Conservation (phyloP, 2,329 filamentous ascomycete species). For the Aspergillus carbonarius region DNA sequence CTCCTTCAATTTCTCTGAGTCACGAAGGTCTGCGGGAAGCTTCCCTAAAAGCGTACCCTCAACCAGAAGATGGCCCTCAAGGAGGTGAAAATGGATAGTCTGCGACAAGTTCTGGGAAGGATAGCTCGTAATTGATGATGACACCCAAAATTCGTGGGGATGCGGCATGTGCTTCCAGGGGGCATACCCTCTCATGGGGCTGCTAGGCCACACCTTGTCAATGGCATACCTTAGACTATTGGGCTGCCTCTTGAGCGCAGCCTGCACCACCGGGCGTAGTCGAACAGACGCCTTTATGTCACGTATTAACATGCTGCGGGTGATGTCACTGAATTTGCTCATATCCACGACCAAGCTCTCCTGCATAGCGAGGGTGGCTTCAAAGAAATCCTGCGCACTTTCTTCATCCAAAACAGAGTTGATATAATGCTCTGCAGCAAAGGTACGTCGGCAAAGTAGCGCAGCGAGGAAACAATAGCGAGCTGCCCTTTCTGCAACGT, state of each 20-base stretch:
- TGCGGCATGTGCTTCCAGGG: conserved; percentile 22
- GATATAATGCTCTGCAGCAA: conserved; percentile 21
- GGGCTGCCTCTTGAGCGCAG: conserved; percentile 33
- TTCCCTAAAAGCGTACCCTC: conserved; percentile 52
- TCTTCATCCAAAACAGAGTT: conserved; percentile 2
- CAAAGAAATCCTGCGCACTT: conserved; percentile 34
- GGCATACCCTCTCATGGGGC: conserved; percentile 16
- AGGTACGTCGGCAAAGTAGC: conserved; percentile 56
- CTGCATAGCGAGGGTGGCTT: conserved; percentile 47
- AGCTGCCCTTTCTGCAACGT: conserved; percentile 40
- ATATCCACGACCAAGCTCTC: conserved; percentile 47
- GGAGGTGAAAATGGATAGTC: conserved; percentile 45
- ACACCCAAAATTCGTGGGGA: conserved; percentile 33
- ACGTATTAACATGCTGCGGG: conserved; percentile 45
- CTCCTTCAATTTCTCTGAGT: conserved; percentile 44
- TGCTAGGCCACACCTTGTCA: conserved; percentile 44
- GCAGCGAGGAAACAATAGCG: conserved; percentile 56
- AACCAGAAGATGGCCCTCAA: conserved; percentile 52
- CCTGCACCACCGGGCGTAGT: conserved; percentile 36
- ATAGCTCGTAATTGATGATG: conserved; percentile 30
- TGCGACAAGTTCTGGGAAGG: conserved; percentile 32
- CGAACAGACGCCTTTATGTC: conserved; percentile 49
- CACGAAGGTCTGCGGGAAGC: conserved; percentile 53
- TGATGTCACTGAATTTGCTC: conserved; percentile 28
- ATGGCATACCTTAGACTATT: conserved; percentile 38